phyloP scores from a whole-genome alignment of 768 basidiomycete species.

The Pholiota microspora region DNA sequence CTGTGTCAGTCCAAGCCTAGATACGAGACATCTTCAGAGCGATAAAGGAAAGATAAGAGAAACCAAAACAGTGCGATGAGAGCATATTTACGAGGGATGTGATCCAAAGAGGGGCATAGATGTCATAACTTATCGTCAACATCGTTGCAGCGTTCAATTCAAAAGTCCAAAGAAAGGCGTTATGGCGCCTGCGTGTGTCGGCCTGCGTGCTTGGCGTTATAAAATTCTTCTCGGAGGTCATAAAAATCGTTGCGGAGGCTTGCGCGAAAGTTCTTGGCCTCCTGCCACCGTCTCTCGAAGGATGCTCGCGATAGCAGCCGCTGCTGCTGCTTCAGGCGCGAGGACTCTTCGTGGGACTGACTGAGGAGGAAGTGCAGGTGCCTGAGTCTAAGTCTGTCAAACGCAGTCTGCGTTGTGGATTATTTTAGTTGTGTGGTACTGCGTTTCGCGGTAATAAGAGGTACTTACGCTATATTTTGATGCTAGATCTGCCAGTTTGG shows the following conservation, averaged over 20 bases:
- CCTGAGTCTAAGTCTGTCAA: constrained; percentile 32
- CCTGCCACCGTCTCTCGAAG: constrained; percentile 31
- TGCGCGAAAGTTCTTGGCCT: constrained; percentile 31
- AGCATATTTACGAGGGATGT: not conserved
- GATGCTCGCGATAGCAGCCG: constrained; percentile 26
- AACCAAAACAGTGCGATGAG: not conserved
- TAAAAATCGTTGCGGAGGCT: constrained; percentile 30
- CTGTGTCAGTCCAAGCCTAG: constrained; percentile 14
- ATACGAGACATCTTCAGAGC: constrained; percentile 8
- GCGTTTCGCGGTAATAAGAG: not conserved
- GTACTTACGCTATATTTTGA: constrained; percentile 33
- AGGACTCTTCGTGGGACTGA: constrained; percentile 28
- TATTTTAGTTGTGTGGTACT: constrained; percentile 2
- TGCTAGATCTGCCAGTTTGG: constrained; percentile 35
- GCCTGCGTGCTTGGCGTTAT: constrained; percentile 17
- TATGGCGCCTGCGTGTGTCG: constrained; percentile 20
- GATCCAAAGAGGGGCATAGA: constrained; percentile 4
- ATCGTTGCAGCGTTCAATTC: not conserved
- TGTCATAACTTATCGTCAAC: constrained; percentile 14
- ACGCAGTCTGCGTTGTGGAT: constrained; percentile 22
- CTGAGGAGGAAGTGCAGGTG: constrained; percentile 30
- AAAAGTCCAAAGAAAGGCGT: constrained; percentile 3
- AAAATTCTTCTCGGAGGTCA: constrained; percentile 23
- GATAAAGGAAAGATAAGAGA: not conserved
- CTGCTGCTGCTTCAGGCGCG: constrained; percentile 23